These are phyloP conservation scores for Euryodendron excelsum DNA, from an alignment of 148 eudicot genomes.

Conservation along the genomic window DNA sequence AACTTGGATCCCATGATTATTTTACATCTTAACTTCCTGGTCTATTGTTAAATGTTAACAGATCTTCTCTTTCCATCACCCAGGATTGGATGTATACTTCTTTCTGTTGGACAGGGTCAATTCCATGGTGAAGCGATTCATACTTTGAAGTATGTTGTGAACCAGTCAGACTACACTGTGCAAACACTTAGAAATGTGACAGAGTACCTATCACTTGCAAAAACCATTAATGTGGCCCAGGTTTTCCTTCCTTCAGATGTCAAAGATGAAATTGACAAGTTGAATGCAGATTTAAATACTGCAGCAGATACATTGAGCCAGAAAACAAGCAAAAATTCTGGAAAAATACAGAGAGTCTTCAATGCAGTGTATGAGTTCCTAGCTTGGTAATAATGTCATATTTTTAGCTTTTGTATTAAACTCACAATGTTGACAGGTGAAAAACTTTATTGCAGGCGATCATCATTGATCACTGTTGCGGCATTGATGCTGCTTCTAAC, in stretches of 20 bases:
- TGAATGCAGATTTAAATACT: constrained; percentile 33
- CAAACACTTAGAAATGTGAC: constrained; percentile 84
- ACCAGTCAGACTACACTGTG: constrained; percentile 82
- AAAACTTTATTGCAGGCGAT: constrained; percentile 48
- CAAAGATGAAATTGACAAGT: constrained; percentile 35
- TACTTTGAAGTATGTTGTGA: constrained; percentile 77
- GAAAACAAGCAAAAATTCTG: constrained; percentile 69
- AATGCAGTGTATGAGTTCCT: constrained; percentile 56
- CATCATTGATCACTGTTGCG: constrained; percentile 58
- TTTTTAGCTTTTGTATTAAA: neutral
- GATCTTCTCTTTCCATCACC: neutral
- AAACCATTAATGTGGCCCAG: constrained; percentile 46
- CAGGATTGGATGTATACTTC: constrained; percentile 82
- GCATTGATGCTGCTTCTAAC: constrained; percentile 71
- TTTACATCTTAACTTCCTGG: neutral
- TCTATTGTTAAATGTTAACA: constrained; percentile 8
- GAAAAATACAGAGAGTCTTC: constrained; percentile 61
- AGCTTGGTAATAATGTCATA: neutral
- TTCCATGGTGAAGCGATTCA: constrained; percentile 68
- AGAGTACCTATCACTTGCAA: constrained; percentile 64
- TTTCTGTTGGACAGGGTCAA: constrained; percentile 68
- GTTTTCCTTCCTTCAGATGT: constrained; percentile 48
- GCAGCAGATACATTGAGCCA: constrained; percentile 57
- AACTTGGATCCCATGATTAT: neutral
- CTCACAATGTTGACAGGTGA: constrained; percentile 8